Evolutionary conservation across 1,284 basidiomycete species (phyloP).

Genomic region (Ceratobasidium sp.): DNA sequence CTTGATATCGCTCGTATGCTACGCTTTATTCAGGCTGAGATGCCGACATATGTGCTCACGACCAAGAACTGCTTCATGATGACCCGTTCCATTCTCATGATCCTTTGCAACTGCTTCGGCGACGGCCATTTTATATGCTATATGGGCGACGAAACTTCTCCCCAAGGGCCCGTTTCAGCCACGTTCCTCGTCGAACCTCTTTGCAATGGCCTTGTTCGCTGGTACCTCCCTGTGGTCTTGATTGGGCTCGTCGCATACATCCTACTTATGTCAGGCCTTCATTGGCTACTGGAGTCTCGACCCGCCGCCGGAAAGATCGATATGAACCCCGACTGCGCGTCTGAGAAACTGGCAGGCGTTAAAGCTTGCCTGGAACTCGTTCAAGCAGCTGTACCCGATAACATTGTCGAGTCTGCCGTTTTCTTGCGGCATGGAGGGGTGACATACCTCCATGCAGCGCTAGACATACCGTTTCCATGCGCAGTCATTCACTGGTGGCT

Average conservation of each 20-base stretch:
- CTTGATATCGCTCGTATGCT: slow-evolving; percentile 32
- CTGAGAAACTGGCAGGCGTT: background rate
- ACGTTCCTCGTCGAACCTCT: slow-evolving; percentile 27
- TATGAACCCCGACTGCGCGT: background rate
- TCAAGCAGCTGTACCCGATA: too few relatives aligned
- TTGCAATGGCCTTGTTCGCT: slow-evolving; percentile 31
- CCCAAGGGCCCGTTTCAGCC: slow-evolving; percentile 11
- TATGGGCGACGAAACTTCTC: slow-evolving; percentile 15
- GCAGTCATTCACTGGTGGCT: slow-evolving; percentile 38
- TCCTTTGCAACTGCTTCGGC: slow-evolving; percentile 33
- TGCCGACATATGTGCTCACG: slow-evolving; percentile 33
- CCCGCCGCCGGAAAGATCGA: background rate
- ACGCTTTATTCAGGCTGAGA: slow-evolving; percentile 24
- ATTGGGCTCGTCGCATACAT: slow-evolving; percentile 20
- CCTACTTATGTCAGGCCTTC: slow-evolving; percentile 20
- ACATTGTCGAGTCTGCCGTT: background rate
- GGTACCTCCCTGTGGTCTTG: slow-evolving; percentile 37
- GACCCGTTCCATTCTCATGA: slow-evolving; percentile 36
- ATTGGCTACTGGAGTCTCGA: slow-evolving; percentile 22
- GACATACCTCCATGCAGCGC: slow-evolving; percentile 15
- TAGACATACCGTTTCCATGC: slow-evolving; percentile 26
- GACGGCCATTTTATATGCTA: slow-evolving; percentile 28
- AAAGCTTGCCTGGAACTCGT: too few relatives aligned
- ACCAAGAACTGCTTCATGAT: slow-evolving; percentile 42
- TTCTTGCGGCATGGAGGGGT: slow-evolving; percentile 10